Evolutionary conservation across 148 eudicot genomes (phyloP), one percentile per base, ranked within the genome.

Genomic region (Amaranthus palmeri): DNA sequence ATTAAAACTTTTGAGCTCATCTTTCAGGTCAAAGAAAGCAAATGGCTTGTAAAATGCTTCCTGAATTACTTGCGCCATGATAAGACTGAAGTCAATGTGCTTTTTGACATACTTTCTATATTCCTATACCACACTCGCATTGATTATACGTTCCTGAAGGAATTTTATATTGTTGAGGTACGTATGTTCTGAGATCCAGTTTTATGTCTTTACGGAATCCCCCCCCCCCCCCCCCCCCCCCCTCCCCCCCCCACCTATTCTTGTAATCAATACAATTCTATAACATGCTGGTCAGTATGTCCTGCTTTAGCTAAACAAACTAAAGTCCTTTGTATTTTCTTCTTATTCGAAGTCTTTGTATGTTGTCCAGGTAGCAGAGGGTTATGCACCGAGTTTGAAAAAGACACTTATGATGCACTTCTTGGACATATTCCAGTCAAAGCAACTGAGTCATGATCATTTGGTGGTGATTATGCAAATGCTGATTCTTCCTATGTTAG

Each of bases 31-130:
- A 96, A 92, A 80, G 99, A 96, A 80, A 96, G 97, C 90, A 96
- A 96, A 78, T 96, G 99, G 99, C 92, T 90, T 52, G 96, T 96
- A 78, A 96, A 96, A 83, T 96, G 99, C 88, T 92, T 96, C 75
- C 80, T 96, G 79, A 96, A 96, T 76, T 92, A 92, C 85, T 71
- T 96, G 68, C 86, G 99, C 65, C 96, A 92, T 88, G 97, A 96
- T 81, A 87, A 80, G 84, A 83, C 81, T 65, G 99, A 96, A 90
- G 91, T 92, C 78, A 86, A 88, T 69, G 92, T 90, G 64, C 90
- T 96, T 47, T 96, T 96, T 79, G 97, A 96, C 74, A 88, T 92
- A 46, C 93, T 88, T 47, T 88, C 96, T 78, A 92, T 96, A 81
- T 96, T 96, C 80, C 78, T 96, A 70, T 79, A 76, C 71, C 97